phyloP scores from a whole-genome alignment of 108 stramenopile species.

The Skeletonema costatum region DNA sequence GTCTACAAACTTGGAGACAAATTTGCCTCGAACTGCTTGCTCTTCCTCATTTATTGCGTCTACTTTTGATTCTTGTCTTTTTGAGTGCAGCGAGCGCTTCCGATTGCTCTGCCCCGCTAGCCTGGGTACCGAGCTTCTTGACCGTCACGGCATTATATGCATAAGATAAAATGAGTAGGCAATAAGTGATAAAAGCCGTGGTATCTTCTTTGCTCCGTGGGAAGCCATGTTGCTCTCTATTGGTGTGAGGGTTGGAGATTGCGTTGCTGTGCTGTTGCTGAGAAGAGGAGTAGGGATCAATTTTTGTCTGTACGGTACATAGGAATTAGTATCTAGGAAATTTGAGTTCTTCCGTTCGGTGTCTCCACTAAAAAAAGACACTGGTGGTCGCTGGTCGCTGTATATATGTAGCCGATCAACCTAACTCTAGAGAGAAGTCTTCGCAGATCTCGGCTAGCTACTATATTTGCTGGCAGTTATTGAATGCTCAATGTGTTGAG shows the following conservation, averaged over 20 bases:
- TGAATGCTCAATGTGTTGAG: too few relatives aligned
- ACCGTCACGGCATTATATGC: not conserved
- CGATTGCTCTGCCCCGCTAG: not conserved
- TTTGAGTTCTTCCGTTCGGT: too few relatives aligned
- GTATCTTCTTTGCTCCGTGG: not conserved
- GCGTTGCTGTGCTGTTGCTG: too few relatives aligned
- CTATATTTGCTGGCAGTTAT: too few relatives aligned
- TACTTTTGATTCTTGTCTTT: not conserved
- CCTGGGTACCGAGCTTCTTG: not conserved
- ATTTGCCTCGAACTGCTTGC: not conserved
- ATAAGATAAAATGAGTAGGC: not conserved
- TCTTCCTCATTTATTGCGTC: not conserved
- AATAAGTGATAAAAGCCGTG: not conserved
- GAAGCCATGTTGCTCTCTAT: not conserved
- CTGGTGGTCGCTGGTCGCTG: too few relatives aligned
- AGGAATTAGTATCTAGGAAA: too few relatives aligned
- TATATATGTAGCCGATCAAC: too few relatives aligned
- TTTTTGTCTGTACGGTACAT: too few relatives aligned
- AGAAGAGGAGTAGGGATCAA: too few relatives aligned
- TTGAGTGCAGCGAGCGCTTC: not conserved
- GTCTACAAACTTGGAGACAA: slow-evolving; percentile 14
- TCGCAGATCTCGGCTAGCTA: too few relatives aligned
- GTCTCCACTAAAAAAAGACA: too few relatives aligned
- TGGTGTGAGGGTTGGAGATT: not conserved
- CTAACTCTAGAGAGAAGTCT: too few relatives aligned